These are phyloP conservation scores for Talaromyces sp. DNA, from an alignment of 2,329 filamentous ascomycete species.

Conservation along the genomic window DNA sequence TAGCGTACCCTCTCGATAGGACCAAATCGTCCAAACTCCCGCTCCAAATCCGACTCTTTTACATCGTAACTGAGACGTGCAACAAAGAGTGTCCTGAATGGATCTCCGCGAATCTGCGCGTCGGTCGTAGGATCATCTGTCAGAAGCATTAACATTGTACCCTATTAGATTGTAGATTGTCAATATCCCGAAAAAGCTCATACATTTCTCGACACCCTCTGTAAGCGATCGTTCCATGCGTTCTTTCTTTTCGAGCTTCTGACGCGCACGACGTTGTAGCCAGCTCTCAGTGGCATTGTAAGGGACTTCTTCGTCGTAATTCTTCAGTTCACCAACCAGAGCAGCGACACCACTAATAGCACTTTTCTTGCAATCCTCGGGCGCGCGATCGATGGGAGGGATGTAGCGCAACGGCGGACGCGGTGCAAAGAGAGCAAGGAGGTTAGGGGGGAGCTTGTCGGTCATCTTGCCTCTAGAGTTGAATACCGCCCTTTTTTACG, in stretches of 20 bases:
- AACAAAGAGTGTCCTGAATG: constrained; percentile 92
- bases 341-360: constrained; percentile 67
- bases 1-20: constrained; percentile 83
- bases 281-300: constrained; percentile 87
- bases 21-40: constrained; percentile 89
- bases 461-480: constrained; percentile 62
- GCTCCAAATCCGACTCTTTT: constrained; percentile 82
- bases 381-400: constrained; percentile 72
- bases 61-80: constrained; percentile 84
- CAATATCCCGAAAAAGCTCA: constrained; percentile 18
- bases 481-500: not conserved
- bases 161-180: not conserved
- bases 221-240: constrained; percentile 58
- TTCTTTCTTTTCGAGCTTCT: constrained; percentile 73
- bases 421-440: constrained; percentile 90
- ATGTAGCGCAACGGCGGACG: constrained; percentile 88
- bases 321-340: constrained; percentile 66
- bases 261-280: constrained; percentile 79
- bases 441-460: constrained; percentile 88
- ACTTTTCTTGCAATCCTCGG: constrained; percentile 73
- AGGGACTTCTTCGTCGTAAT: constrained; percentile 71
- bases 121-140: constrained; percentile 78
- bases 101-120: constrained; percentile 82
- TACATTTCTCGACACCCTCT: constrained; percentile 63
- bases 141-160: not conserved